phyloP scores from a whole-genome alignment of 2,329 filamentous ascomycete species.

The Dothideomycetes sp. region DNA sequence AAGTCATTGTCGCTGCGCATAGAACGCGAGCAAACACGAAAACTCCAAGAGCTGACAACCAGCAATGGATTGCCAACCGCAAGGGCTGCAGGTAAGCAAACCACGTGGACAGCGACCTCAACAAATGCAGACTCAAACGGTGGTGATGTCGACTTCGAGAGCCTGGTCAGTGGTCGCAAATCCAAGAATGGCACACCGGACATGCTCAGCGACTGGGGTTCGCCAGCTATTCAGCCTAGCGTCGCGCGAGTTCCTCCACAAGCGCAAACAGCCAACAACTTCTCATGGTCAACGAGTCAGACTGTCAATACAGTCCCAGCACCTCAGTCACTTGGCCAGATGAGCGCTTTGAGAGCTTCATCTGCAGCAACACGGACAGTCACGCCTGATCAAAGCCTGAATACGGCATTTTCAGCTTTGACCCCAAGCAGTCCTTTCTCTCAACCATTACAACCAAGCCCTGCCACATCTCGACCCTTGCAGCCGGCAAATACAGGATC shows the following conservation, averaged over 20 bases:
- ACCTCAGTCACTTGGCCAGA: slow-evolving; percentile 1
- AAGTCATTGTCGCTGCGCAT: slow-evolving; percentile 68
- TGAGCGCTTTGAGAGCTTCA: slow-evolving; percentile 9
- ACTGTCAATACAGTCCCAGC: background rate
- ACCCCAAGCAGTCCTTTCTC: slow-evolving; percentile 22
- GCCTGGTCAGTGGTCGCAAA: slow-evolving; percentile 71
- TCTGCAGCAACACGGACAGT: slow-evolving; percentile 17
- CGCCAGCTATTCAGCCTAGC: slow-evolving; percentile 21
- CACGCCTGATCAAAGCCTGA: slow-evolving; percentile 23
- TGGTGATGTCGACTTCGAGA: slow-evolving; percentile 72
- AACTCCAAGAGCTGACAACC: slow-evolving; percentile 72
- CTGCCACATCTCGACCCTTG: slow-evolving; percentile 9
- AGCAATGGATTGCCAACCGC: slow-evolving; percentile 24
- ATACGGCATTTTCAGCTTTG: slow-evolving; percentile 19
- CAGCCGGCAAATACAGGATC: slow-evolving; percentile 9
- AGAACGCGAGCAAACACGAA: slow-evolving; percentile 79
- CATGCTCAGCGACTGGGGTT: slow-evolving; percentile 33
- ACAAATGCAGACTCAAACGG: slow-evolving; percentile 24
- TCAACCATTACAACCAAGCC: slow-evolving; percentile 19
- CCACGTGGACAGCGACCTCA: slow-evolving; percentile 45
- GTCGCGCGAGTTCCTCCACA: slow-evolving; percentile 15
- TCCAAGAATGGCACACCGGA: slow-evolving; percentile 24
- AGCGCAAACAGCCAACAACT: slow-evolving; percentile 17
- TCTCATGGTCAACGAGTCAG: slow-evolving; percentile 32
- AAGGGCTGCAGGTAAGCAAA: slow-evolving; percentile 49